phyloP scores from a whole-genome alignment of 2,329 filamentous ascomycete species.

The Cladosporium sp. region DNA sequence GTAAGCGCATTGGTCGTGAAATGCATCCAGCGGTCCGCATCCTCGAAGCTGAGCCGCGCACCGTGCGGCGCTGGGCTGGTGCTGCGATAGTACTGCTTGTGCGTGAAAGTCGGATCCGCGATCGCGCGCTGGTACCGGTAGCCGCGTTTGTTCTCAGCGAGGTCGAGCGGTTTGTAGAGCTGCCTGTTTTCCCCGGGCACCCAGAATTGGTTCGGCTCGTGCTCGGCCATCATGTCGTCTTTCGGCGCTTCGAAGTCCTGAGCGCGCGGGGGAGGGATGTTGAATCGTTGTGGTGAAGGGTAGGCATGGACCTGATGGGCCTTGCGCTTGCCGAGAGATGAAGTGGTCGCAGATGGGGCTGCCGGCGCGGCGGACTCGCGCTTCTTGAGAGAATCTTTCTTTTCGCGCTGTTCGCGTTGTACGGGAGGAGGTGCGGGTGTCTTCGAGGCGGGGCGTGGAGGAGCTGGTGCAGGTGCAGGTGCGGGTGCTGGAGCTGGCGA shows the following conservation, averaged over 20 bases:
- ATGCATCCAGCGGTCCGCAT: slow-evolving; percentile 77
- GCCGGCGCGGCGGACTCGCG: slow-evolving; percentile 42
- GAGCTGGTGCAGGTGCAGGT: slow-evolving; percentile 46
- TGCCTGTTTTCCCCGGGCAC: slow-evolving; percentile 38
- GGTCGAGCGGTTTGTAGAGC: slow-evolving; percentile 44
- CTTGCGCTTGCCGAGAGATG: slow-evolving; percentile 30
- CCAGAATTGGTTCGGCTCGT: slow-evolving; percentile 40
- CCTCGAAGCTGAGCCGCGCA: slow-evolving; percentile 85
- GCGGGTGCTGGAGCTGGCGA: slow-evolving; percentile 9
- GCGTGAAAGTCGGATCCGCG: slow-evolving; percentile 78
- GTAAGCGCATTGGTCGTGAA: slow-evolving; percentile 65
- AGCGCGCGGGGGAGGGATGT: slow-evolving; percentile 41
- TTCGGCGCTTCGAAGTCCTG: slow-evolving; percentile 45
- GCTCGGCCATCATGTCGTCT: slow-evolving; percentile 40
- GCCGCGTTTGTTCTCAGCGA: slow-evolving; percentile 59
- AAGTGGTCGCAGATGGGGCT: slow-evolving; percentile 28
- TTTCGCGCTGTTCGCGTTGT: slow-evolving; percentile 47
- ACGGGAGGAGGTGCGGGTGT: slow-evolving; percentile 34
- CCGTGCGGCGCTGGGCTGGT: slow-evolving; percentile 80
- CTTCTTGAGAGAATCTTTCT: slow-evolving; percentile 47
- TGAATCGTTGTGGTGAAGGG: slow-evolving; percentile 46
- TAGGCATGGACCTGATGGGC: slow-evolving; percentile 30
- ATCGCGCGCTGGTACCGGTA: slow-evolving; percentile 90
- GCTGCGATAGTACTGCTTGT: slow-evolving; percentile 80
- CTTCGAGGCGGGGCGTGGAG: slow-evolving; percentile 22